A percentile compares a stretch with the other conserved stretches of the same genome.
These are phyloP conservation scores for Erythrobasidium yunnanense DNA, from an alignment of 768 basidiomycete species.

Conservation along the genomic window DNA sequence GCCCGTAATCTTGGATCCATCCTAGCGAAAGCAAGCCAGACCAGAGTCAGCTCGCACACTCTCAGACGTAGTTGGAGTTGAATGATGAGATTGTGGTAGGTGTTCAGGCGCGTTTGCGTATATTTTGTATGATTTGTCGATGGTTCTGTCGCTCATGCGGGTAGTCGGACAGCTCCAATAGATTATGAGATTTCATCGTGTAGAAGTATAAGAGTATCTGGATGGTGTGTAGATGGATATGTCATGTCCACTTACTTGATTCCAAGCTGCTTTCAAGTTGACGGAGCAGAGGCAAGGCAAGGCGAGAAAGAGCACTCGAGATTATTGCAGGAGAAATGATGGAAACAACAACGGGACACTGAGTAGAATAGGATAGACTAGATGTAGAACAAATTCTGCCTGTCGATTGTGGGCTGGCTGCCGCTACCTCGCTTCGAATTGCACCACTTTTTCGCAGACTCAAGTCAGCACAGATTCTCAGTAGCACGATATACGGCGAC, in stretches of 20 bases:
- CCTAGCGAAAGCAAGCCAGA: neutral
- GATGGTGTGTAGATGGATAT: too few species aligned
- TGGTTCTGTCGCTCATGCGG: neutral
- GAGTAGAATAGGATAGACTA: neutral
- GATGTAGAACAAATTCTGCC: neutral
- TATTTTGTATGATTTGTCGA: constrained; percentile 10
- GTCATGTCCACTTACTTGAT: too few species aligned
- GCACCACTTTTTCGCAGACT: constrained; percentile 11
- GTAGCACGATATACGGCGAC: constrained; percentile 41
- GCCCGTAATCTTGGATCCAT: constrained; percentile 23
- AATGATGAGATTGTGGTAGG: neutral
- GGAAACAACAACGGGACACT: neutral
- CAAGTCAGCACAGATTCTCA: neutral
- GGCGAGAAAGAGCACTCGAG: neutral
- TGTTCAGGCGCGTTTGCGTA: constrained; percentile 26
- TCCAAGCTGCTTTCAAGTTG: too few species aligned
- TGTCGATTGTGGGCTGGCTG: neutral
- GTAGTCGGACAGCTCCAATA: constrained; percentile 28
- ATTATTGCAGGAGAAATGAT: neutral
- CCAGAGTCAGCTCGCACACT: neutral
- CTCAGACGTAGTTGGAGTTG: neutral
- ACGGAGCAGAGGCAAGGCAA: neutral
- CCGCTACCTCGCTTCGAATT: constrained; percentile 24
- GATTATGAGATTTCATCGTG: constrained; percentile 14
- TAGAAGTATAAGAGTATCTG: neutral